A percentile compares a stretch with the other conserved stretches of the same genome.
Evolutionary conservation across 1,139 yeast genomes (phyloP).

Genomic region (Pneumocystis carinii): DNA sequence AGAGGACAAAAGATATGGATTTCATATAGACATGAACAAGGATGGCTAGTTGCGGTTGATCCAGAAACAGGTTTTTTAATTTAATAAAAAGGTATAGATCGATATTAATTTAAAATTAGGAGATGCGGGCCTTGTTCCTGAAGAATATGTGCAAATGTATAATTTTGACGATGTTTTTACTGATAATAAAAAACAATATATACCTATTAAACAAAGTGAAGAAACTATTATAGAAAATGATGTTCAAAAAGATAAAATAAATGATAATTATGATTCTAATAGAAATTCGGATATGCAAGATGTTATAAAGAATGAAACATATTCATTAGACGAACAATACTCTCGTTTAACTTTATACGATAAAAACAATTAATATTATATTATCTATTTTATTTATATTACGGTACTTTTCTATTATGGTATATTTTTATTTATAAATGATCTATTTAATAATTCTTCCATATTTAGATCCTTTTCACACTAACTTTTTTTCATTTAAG

Average conservation of each 20-base stretch:
- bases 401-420: neutral
- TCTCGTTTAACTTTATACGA: neutral
- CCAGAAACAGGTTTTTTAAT: slow-evolving; percentile 31
- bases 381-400: neutral
- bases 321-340: neutral
- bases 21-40: slow-evolving; percentile 88
- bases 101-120: slow-evolving; percentile 25
- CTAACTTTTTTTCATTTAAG: too few relatives aligned
- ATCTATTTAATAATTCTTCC: too few relatives aligned
- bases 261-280: neutral
- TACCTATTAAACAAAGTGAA: neutral
- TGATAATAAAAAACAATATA: neutral
- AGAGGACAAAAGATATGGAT: slow-evolving; percentile 83
- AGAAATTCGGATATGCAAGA: neutral
- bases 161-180: neutral
- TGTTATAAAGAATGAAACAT: neutral
- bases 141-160: slow-evolving; percentile 63
- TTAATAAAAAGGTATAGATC: neutral
- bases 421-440: too few relatives aligned
- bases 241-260: neutral
- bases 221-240: neutral
- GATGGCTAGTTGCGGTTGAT: slow-evolving; percentile 93
- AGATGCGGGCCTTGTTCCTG: slow-evolving; percentile 88
- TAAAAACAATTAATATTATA: neutral
- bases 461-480: too few relatives aligned